These are phyloP conservation scores for Echria macrotheca DNA, from an alignment of 495 filamentous ascomycete species.

Conservation along the genomic window DNA sequence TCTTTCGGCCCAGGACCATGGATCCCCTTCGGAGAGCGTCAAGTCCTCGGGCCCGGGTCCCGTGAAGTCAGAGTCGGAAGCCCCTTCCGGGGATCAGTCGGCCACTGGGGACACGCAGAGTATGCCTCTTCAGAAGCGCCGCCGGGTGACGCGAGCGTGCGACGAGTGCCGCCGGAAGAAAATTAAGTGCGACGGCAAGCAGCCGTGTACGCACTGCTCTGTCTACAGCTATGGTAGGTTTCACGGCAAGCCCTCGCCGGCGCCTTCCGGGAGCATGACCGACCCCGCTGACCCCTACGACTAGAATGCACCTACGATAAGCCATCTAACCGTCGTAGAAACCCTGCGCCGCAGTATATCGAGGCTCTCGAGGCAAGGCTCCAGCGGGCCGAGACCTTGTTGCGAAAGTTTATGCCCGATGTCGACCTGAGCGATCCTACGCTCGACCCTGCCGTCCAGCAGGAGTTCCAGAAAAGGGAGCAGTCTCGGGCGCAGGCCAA, in stretches of 20 bases:
- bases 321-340: conserved; percentile 89
- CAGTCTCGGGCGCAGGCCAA: conserved; percentile 34
- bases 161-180: conserved; percentile 97
- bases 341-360: conserved; percentile 91
- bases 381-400: conserved; percentile 74
- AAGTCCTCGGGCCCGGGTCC: conserved; percentile 17
- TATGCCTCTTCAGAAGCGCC: conserved; percentile 74
- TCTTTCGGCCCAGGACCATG: conserved; percentile 27
- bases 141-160: conserved; percentile 85
- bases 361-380: conserved; percentile 83
- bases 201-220: conserved; percentile 95
- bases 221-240: conserved; percentile 98
- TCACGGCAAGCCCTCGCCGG: no score
- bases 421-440: conserved; percentile 79
- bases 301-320: conserved; percentile 97
- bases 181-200: conserved; percentile 97
- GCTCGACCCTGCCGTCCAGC: conserved; percentile 63
- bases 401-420: conserved; percentile 76
- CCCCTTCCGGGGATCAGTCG: conserved; percentile 14
- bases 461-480: conserved; percentile 48
- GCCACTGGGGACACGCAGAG: conserved; percentile 23
- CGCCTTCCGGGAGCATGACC: no score
- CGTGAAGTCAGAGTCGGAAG: conserved; percentile 25
- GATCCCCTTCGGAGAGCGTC: conserved; percentile 28
- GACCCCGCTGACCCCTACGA: conserved; percentile 28